Conservation (phyloP, 2,329 filamentous ascomycete species). For the Trichoderma cornu-damae region DNA sequence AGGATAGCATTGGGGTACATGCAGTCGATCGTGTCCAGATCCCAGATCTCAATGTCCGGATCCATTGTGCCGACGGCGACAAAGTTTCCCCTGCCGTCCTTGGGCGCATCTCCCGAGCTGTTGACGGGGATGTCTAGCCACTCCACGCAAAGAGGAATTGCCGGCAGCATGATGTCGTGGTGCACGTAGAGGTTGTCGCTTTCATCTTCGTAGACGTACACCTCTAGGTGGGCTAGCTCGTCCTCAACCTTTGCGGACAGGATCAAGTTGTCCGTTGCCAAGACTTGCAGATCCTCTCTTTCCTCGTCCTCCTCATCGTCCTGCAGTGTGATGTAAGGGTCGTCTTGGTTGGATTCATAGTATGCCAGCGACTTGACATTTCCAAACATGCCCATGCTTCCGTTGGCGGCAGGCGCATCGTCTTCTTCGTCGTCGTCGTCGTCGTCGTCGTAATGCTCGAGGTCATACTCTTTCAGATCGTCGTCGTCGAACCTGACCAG, state of each 20-base stretch:
- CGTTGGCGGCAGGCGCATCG: conserved; percentile 45
- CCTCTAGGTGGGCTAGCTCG: conserved; percentile 91
- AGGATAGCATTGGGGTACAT: conserved; percentile 98
- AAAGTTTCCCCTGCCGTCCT: conserved; percentile 74
- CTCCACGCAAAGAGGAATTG: conserved; percentile 90
- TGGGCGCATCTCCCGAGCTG: conserved; percentile 53
- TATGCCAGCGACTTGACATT: conserved; percentile 92
- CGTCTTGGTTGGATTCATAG: conserved; percentile 88
- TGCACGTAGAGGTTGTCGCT: conserved; percentile 97
- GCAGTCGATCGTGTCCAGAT: conserved; percentile 90
- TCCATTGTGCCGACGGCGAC: conserved; percentile 96
- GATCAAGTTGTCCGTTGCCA: conserved; percentile 88
- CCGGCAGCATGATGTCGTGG: conserved; percentile 98
- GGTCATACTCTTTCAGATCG: conserved; percentile 90
- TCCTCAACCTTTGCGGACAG: conserved; percentile 93
- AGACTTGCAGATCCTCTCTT: conserved; percentile 85
- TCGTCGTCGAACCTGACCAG: conserved; percentile 61
- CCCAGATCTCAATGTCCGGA: conserved; percentile 98
- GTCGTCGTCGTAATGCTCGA: conserved; percentile 95
- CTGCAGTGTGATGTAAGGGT: conserved; percentile 91
- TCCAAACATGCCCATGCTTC: conserved; percentile 86
- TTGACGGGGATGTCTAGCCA: conserved; percentile 92
- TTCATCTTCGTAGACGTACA: conserved; percentile 94
- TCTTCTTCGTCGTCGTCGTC: conserved; percentile 65
- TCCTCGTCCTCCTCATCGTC: conserved; percentile 72